phyloP scores from a whole-genome alignment of 495 filamentous ascomycete species.

The Chaetomium tenue region DNA sequence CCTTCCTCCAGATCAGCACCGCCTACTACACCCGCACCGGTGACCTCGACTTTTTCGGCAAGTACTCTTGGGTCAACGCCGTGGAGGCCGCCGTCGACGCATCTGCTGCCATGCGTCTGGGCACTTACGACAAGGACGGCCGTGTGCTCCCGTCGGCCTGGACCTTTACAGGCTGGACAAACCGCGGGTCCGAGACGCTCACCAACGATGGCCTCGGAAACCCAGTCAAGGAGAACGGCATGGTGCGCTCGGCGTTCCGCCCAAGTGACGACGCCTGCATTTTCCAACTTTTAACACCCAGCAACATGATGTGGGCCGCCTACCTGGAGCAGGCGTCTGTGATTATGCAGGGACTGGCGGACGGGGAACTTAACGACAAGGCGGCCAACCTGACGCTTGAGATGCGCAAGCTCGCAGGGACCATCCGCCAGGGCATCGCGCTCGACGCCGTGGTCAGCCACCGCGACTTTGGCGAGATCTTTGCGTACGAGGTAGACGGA shows the following conservation, averaged over 20 bases:
- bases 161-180: slow-evolving; percentile 58
- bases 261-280: slow-evolving; percentile 62
- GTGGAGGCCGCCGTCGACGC: slow-evolving; percentile 55
- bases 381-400: slow-evolving; percentile 45
- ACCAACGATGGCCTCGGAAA: slow-evolving; percentile 61
- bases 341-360: slow-evolving; percentile 53
- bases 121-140: slow-evolving; percentile 58
- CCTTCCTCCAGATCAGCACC: slow-evolving; percentile 58
- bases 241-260: slow-evolving; percentile 62
- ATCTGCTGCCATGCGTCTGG: slow-evolving; percentile 57
- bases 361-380: slow-evolving; percentile 32
- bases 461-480: slow-evolving; percentile 47
- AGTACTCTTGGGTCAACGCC: slow-evolving; percentile 59
- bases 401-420: slow-evolving; percentile 53
- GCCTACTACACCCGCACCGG: slow-evolving; percentile 57
- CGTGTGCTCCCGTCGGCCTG: slow-evolving; percentile 53
- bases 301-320: slow-evolving; percentile 64
- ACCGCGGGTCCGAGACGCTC: slow-evolving; percentile 57
- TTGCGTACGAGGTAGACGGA: slow-evolving; percentile 63
- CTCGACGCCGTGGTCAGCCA: slow-evolving; percentile 37
- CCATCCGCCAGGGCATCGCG: slow-evolving; percentile 54
- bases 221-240: slow-evolving; percentile 58
- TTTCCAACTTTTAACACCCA: slow-evolving; percentile 58
- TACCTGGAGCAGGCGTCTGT: slow-evolving; percentile 53
- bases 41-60: slow-evolving; percentile 58